Evolutionary conservation across 2,329 filamentous ascomycete genomes (phyloP).

Genomic region (Cladophialophora psammophila): DNA sequence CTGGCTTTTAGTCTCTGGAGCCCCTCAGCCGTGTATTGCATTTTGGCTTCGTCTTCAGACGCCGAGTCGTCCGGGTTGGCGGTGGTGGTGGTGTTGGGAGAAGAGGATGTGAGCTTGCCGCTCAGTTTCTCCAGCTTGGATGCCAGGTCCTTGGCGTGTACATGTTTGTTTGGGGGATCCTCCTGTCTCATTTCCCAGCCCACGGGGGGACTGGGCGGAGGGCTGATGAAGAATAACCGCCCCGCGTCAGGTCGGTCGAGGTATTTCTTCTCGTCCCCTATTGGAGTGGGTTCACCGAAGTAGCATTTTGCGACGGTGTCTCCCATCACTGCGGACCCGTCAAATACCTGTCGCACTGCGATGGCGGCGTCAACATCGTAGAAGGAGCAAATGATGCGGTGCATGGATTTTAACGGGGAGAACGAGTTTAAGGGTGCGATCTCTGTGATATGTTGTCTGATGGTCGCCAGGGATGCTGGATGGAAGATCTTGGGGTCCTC

Average conservation of each 20-base stretch:
- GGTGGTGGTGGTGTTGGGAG: background rate
- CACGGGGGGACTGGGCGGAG: conserved; percentile 68
- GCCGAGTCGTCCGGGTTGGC: conserved; percentile 9
- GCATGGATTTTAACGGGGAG: conserved; percentile 59
- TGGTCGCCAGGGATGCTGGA: conserved; percentile 51
- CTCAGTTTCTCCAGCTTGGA: conserved; percentile 63
- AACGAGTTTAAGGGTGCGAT: conserved; percentile 58
- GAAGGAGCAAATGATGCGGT: conserved; percentile 60
- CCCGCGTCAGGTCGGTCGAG: conserved; percentile 64
- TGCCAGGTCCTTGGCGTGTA: conserved; percentile 68
- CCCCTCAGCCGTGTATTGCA: conserved; percentile 35
- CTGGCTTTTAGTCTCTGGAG: conserved; percentile 31
- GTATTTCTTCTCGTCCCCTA: conserved; percentile 53
- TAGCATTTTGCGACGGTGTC: conserved; percentile 54
- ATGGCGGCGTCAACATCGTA: conserved; percentile 52
- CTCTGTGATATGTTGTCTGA: conserved; percentile 52
- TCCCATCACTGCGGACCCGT: conserved; percentile 47
- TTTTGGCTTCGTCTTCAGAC: conserved; percentile 27
- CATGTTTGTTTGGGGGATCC: conserved; percentile 70
- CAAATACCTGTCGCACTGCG: conserved; percentile 52
- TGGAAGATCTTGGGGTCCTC: conserved; percentile 56
- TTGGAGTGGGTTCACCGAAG: conserved; percentile 61
- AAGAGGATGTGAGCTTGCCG: conserved; percentile 43
- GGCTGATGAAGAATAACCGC: conserved; percentile 72
- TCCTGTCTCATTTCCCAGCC: conserved; percentile 70